These are phyloP conservation scores for Zoysia pacifica DNA, from an alignment of 176 grass and related monocot genomes.

Conservation along the genomic window DNA sequence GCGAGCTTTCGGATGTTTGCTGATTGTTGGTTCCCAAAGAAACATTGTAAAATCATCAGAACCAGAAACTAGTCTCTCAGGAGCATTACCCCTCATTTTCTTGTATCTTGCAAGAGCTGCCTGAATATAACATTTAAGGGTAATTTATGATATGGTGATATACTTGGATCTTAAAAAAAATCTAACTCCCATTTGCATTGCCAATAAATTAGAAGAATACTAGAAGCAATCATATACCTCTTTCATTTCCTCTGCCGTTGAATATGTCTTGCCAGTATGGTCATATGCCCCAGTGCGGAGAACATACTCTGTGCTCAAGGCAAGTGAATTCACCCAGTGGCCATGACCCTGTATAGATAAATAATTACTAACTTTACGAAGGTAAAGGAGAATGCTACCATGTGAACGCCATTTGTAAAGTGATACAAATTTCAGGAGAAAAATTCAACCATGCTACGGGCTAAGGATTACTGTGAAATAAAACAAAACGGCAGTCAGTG, in stretches of 20 bases:
- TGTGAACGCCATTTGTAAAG: constrained; percentile 19
- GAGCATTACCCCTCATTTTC: constrained; percentile 80
- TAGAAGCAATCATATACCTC: constrained; percentile 48
- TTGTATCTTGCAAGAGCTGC: constrained; percentile 85
- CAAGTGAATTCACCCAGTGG: constrained; percentile 97
- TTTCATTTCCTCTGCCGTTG: constrained; percentile 86
- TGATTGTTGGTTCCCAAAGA: constrained; percentile 84
- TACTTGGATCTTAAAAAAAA: constrained; percentile 9
- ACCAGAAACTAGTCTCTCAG: constrained; percentile 94
- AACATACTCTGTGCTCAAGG: constrained; percentile 96
- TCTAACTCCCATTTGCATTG: neutral
- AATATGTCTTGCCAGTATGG: constrained; percentile 86
- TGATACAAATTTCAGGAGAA: neutral
- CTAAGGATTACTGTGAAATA: constrained; percentile 21
- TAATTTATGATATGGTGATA: neutral
- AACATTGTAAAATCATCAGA: constrained; percentile 98
- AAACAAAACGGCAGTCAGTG: neutral
- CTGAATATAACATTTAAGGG: constrained; percentile 41
- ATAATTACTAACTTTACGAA: neutral
- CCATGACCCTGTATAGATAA: constrained; percentile 73
- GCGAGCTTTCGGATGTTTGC: constrained; percentile 80
- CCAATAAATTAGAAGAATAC: neutral
- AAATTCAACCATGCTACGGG: neutral
- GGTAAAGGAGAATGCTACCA: neutral
- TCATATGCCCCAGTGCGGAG: constrained; percentile 94